Evolutionary conservation across 2,329 filamentous ascomycete species (phyloP).

Genomic region (Pseudohalonectria lignicola): DNA sequence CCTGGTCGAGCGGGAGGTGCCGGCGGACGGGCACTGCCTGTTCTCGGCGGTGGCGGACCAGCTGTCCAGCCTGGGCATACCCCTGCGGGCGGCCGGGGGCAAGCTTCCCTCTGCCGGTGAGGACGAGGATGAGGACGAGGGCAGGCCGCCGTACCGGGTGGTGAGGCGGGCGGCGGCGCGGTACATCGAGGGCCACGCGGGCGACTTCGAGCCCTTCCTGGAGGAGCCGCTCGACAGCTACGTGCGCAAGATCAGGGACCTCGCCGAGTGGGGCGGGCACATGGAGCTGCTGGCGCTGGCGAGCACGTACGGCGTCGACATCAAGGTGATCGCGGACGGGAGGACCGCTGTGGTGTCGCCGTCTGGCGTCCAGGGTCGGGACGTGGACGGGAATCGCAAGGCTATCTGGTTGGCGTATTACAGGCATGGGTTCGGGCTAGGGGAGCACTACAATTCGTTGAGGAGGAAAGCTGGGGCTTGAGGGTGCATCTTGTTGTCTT

Average conservation of each 20-base stretch:
- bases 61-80: constrained; percentile 42
- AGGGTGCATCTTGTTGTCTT: no score
- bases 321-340: constrained; percentile 79
- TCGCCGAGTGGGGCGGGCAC: constrained; percentile 93
- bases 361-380: constrained; percentile 17
- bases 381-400: constrained; percentile 33
- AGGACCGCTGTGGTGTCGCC: constrained; percentile 64
- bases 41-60: constrained; percentile 90
- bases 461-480: no score
- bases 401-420: constrained; percentile 92
- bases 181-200: constrained; percentile 63
- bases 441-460: constrained; percentile 95
- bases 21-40: constrained; percentile 87
- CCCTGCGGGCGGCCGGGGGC: no score
- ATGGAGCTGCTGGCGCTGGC: constrained; percentile 80
- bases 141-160: constrained; percentile 44
- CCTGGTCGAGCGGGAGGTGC: constrained; percentile 67
- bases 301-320: constrained; percentile 65
- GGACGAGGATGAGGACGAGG: constrained; percentile 11
- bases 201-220: constrained; percentile 79
- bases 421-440: constrained; percentile 82
- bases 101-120: constrained; percentile 8
- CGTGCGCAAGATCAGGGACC: constrained; percentile 66
- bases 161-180: constrained; percentile 63
- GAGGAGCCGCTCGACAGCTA: constrained; percentile 71